Evolutionary conservation across 169 alveolate species (phyloP).

Genomic region (Babesia ovis): DNA sequence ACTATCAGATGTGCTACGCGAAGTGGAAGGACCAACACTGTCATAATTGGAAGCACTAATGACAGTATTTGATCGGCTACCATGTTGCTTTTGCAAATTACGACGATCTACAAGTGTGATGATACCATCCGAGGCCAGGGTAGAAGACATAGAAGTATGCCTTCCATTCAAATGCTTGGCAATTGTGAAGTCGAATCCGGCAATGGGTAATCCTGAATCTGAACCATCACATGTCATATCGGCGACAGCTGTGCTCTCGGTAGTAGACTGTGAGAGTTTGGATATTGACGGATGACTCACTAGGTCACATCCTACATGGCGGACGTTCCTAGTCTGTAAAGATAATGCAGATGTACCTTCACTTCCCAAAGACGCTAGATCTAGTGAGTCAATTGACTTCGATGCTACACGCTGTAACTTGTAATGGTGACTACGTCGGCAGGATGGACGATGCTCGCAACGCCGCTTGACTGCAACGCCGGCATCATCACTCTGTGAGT

Average conservation of each 20-base stretch:
- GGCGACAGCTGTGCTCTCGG: neutral
- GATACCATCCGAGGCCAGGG: neutral
- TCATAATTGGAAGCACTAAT: neutral
- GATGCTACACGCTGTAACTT: slow-evolving; percentile 14
- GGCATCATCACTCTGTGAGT: neutral
- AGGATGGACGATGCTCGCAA: neutral
- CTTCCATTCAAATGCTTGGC: no score
- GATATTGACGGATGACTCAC: neutral
- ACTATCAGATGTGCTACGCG: neutral
- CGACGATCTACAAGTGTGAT: neutral
- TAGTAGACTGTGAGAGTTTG: neutral
- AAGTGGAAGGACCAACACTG: neutral
- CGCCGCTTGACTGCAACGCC: slow-evolving; percentile 1
- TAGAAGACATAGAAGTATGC: neutral
- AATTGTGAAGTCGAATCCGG: no score
- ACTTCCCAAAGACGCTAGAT: slow-evolving; percentile 1
- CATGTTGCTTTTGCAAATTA: neutral
- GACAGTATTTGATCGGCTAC: neutral
- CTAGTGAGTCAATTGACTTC: slow-evolving; percentile 6
- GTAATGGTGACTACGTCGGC: slow-evolving; percentile 7
- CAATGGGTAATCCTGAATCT: no score
- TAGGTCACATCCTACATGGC: neutral
- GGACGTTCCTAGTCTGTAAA: no score
- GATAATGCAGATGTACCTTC: neutral
- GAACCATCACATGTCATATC: neutral